phyloP scores from a whole-genome alignment of 2,329 filamentous ascomycete genomes.

The Orbilia blumenaviensis region DNA sequence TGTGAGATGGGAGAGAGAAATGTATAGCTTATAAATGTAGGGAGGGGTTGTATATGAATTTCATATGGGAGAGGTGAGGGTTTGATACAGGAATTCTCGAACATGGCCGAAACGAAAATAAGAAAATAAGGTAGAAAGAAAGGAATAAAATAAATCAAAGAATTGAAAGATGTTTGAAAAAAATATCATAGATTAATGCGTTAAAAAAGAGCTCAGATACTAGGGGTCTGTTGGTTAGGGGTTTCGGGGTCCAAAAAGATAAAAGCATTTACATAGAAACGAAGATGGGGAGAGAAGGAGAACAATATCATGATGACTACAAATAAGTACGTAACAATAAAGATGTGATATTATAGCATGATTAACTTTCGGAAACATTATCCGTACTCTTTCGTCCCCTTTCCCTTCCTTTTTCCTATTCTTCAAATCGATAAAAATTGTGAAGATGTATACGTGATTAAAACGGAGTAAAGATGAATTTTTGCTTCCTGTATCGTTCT shows the following conservation, averaged over 20 bases:
- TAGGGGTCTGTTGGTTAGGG: slow-evolving; percentile 13
- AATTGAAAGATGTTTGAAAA: not conserved
- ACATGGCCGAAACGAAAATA: slow-evolving; percentile 8
- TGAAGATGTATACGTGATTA: slow-evolving; percentile 22
- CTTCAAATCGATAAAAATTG: slow-evolving; percentile 21
- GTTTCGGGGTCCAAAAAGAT: slow-evolving; percentile 7
- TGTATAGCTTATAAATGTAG: not conserved
- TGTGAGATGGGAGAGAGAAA: no score
- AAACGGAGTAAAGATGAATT: slow-evolving; percentile 22
- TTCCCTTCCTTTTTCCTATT: slow-evolving; percentile 26
- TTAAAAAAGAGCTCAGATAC: slow-evolving; percentile 33
- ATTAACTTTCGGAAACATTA: slow-evolving; percentile 46
- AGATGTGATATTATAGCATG: slow-evolving; percentile 45
- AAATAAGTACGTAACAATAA: slow-evolving; percentile 41
- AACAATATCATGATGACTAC: slow-evolving; percentile 38
- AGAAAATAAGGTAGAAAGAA: not conserved
- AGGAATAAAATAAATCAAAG: not conserved
- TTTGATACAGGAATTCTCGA: slow-evolving; percentile 13
- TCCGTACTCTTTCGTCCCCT: slow-evolving; percentile 35
- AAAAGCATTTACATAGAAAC: slow-evolving; percentile 53
- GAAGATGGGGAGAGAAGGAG: slow-evolving; percentile 23
- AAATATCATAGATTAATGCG: slow-evolving; percentile 30
- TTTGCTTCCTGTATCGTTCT: slow-evolving; percentile 50
- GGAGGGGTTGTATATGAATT: slow-evolving; percentile 8
- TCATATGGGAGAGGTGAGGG: slow-evolving; percentile 16